A percentile compares a stretch with the other conserved stretches of the same genome.
These are phyloP conservation scores for Xerocomus minutiporus DNA, from an alignment of 1,284 basidiomycete genomes.

Conservation along the genomic window DNA sequence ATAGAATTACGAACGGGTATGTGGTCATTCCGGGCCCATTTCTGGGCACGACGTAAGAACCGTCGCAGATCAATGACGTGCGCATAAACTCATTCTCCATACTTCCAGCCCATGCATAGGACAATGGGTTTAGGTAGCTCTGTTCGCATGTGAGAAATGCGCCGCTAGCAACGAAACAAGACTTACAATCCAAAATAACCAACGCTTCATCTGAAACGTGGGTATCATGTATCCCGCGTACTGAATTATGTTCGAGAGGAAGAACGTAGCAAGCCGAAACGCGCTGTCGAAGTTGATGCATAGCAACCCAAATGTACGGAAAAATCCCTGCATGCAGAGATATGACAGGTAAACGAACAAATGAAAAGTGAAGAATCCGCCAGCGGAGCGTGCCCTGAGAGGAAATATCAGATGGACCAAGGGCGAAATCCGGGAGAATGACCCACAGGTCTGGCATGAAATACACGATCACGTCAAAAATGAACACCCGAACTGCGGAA, in stretches of 20 bases:
- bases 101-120: slow-evolving; percentile 75
- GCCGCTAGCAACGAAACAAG: neutral
- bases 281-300: slow-evolving; percentile 64
- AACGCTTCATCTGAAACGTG: slow-evolving; percentile 75
- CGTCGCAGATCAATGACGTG: slow-evolving; percentile 63
- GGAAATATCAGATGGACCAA: slow-evolving; percentile 3
- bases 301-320: slow-evolving; percentile 64
- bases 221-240: slow-evolving; percentile 66
- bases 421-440: neutral
- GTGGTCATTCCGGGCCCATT: slow-evolving; percentile 58
- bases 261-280: slow-evolving; percentile 57
- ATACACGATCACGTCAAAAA: slow-evolving; percentile 72
- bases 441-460: slow-evolving; percentile 61
- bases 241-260: slow-evolving; percentile 55
- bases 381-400: slow-evolving; percentile 45
- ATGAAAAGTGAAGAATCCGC: slow-evolving; percentile 71
- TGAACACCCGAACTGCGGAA: slow-evolving; percentile 56
- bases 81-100: slow-evolving; percentile 85
- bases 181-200: slow-evolving; percentile 80
- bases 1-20: slow-evolving; percentile 55
- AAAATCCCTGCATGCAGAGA: slow-evolving; percentile 69
- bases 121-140: slow-evolving; percentile 74
- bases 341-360: slow-evolving; percentile 60
- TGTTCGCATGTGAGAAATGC: slow-evolving; percentile 23
- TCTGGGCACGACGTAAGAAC: slow-evolving; percentile 64